Percentiles rank a stretch among this genome's conserved stretches.
phyloP scores from a whole-genome alignment of 306 rosid species.

The Cicer arietinum region DNA sequence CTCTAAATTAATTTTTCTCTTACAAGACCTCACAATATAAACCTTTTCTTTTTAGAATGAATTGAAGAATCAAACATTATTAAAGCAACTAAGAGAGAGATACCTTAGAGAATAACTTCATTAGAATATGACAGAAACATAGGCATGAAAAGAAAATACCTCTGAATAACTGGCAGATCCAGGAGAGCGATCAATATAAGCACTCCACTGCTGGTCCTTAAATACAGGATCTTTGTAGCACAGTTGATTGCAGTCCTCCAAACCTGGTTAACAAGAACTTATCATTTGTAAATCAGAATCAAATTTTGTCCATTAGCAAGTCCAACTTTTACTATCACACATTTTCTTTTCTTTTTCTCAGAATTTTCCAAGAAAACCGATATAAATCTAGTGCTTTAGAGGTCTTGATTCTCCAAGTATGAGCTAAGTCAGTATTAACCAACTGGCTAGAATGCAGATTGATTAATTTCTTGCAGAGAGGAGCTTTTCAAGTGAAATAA shows the following conservation, averaged over 20 bases:
- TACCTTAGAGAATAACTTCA: background rate
- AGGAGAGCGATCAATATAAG: constrained; percentile 95
- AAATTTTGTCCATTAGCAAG: constrained; percentile 6
- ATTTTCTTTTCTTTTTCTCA: constrained; percentile 1
- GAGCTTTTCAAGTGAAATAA: background rate
- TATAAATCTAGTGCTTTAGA: background rate
- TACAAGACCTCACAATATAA: background rate
- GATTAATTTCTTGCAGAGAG: background rate
- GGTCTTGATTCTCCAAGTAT: background rate
- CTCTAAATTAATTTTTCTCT: background rate
- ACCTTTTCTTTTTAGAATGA: background rate
- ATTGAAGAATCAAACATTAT: constrained; percentile 16
- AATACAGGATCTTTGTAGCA: constrained; percentile 96
- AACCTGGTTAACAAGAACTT: constrained; percentile 53
- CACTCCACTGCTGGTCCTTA: constrained; percentile 89
- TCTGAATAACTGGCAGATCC: constrained; percentile 76
- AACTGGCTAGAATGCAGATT: background rate
- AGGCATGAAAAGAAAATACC: constrained; percentile 50
- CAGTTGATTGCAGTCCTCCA: constrained; percentile 78
- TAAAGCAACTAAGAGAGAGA: constrained; percentile 12
- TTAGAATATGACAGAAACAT: constrained; percentile 12
- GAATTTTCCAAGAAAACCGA: background rate
- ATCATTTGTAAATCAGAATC: constrained; percentile 37
- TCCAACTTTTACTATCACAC: background rate
- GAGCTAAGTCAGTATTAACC: background rate